Evolutionary conservation across 139 green algal genomes (phyloP).

Genomic region (Spirogloea muscicola): DNA sequence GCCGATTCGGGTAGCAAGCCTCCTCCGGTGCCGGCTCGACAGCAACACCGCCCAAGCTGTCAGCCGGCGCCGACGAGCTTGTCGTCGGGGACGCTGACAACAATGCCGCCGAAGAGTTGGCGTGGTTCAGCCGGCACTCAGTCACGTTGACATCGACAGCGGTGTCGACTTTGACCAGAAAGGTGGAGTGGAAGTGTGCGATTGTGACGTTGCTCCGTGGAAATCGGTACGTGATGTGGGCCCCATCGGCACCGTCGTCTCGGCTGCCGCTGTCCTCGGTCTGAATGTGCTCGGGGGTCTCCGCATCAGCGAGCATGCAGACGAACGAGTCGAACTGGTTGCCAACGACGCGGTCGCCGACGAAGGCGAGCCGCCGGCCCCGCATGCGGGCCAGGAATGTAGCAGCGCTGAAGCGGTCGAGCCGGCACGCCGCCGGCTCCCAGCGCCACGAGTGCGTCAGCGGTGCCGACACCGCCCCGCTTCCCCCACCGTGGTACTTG

Average conservation of each 20-base stretch:
- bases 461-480: neutral
- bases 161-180: neutral
- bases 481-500: no score
- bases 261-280: neutral
- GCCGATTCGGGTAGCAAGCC: slow-evolving; percentile 21
- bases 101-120: no score
- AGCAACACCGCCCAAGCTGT: no score
- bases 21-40: no score
- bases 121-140: slow-evolving; percentile 17
- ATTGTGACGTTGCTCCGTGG: slow-evolving; percentile 12
- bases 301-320: slow-evolving; percentile 27
- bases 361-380: slow-evolving; percentile 7
- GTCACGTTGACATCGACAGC: slow-evolving; percentile 2
- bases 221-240: neutral
- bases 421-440: slow-evolving; percentile 14
- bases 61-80: no score
- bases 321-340: slow-evolving; percentile 35
- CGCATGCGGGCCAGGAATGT: slow-evolving; percentile 15
- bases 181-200: neutral
- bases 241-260: neutral
- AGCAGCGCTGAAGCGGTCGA: neutral
- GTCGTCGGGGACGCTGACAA: no score
- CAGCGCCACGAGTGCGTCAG: slow-evolving; percentile 10
- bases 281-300: slow-evolving; percentile 7
- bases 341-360: slow-evolving; percentile 10